Evolutionary conservation across 2,329 filamentous ascomycete genomes (phyloP), one percentile per base, ranked within the genome.

Genomic region (Diaporthe sp.): DNA sequence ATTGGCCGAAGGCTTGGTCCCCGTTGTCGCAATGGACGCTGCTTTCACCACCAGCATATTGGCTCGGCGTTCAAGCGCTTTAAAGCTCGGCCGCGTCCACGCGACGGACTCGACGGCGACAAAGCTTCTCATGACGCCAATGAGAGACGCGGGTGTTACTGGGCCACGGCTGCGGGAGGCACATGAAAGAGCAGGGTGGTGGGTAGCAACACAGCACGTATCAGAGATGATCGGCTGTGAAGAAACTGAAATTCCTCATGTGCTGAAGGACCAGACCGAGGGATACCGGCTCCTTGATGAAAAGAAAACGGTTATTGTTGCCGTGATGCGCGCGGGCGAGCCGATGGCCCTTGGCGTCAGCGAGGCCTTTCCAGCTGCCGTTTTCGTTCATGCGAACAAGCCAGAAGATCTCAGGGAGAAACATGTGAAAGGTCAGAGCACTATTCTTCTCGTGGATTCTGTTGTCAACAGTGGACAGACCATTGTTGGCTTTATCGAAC

Each of bases 291-390:
- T 92, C 2, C 73, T 57, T 0, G 35, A 87, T 71, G 90, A 92
- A 78, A 10, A 81, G 1, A 71, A 82, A 12, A 92, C 89, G 0
- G 74, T 84, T 1, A 91, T 93, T 61, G 82, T 92, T 0, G 84
- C 90, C 0, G 76, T 92, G n/a, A 92, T 93, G 90, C 88, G 90
- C 12, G 90, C 88, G 2, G 91, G 90, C 12, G 90, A 92, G 76
- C 85, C 90, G 0, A 90, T 93, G 88, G 91, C 91, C 0, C 80
- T 87, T 1, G 90, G 90, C 0, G 83, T 93, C 60, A 89, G 81
- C 76, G 84, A 90, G 0, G 87, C 83, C 0, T 87, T 93, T 7
- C 87, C 87, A 0, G 74, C 73, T 0, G 89, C 90, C 5, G 85
- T 83, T 78, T 90, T 91, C 70, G 64, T 90, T 0, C 89, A 91